phyloP scores from a whole-genome alignment of 2,329 filamentous ascomycete species.

The Colletotrichum somersetense region DNA sequence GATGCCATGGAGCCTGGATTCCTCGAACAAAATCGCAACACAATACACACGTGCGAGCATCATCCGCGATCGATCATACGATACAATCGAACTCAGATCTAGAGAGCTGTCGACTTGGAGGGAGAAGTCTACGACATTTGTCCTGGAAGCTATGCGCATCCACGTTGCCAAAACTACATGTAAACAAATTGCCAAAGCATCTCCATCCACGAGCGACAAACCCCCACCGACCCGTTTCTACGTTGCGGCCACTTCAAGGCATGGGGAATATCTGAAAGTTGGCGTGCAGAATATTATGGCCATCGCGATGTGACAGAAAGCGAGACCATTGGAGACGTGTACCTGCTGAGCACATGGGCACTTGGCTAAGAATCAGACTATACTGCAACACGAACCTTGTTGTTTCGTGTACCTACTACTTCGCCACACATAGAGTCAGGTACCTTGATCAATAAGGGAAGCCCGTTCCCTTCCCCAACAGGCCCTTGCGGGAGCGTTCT shows the following conservation, averaged over 20 bases:
- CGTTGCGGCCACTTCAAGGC: not conserved
- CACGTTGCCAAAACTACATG: too few relatives aligned
- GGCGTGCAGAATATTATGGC: not conserved
- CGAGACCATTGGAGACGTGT: not conserved
- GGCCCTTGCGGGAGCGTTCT: not conserved
- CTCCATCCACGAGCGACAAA: not conserved
- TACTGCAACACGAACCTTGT: not conserved
- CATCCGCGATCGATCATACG: not conserved
- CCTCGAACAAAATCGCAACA: not conserved
- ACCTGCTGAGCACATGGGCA: not conserved
- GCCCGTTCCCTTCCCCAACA: not conserved
- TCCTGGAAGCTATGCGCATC: too few relatives aligned
- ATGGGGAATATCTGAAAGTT: not conserved
- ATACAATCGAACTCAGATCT: not conserved
- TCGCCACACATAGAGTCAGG: not conserved
- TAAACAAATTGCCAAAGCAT: not conserved
- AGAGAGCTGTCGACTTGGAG: not conserved
- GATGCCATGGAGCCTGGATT: too few relatives aligned
- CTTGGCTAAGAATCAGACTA: not conserved
- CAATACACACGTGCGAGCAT: too few relatives aligned
- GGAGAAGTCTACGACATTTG: not conserved
- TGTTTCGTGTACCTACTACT: not conserved
- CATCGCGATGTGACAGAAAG: not conserved
- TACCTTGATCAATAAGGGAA: not conserved
- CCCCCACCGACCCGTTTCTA: not conserved